These are phyloP conservation scores for Pouteria glomerata DNA, from an alignment of 148 eudicot genomes.

Conservation along the genomic window DNA sequence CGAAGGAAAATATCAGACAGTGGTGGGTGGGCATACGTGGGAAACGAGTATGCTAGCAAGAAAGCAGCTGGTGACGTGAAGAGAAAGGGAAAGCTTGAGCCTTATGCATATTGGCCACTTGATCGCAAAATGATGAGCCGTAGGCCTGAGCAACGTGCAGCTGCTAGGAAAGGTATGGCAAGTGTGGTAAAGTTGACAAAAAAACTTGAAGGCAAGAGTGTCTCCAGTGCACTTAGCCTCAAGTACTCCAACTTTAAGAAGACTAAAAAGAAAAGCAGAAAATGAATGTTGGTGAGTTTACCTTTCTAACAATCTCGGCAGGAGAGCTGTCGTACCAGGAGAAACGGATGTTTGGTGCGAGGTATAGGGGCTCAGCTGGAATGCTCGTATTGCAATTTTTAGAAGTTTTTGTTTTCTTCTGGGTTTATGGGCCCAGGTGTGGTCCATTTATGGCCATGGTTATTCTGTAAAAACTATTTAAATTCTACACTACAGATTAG, in stretches of 20 bases:
- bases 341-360: no score
- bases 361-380: no score
- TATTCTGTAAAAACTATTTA: no score
- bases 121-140: conserved; percentile 90
- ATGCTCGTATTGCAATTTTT: no score
- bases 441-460: no score
- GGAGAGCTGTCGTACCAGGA: no score
- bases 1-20: conserved; percentile 53
- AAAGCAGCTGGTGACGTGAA: conserved; percentile 88
- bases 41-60: conserved; percentile 77
- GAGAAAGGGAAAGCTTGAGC: conserved; percentile 87
- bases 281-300: no score
- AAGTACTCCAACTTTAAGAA: conserved; percentile 32
- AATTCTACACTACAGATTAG: no score
- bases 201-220: conserved; percentile 78
- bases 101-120: conserved; percentile 97
- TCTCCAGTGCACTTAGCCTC: conserved; percentile 52
- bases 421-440: no score
- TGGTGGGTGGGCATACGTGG: conserved; percentile 84
- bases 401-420: no score
- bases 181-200: conserved; percentile 80
- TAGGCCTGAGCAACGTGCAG: conserved; percentile 83
- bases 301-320: no score
- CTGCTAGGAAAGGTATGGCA: conserved; percentile 88
- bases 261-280: conserved; percentile 29